Conservation (phyloP, 1,139 yeast genomes). For the Yamadazyma atmosphaerica region DNA sequence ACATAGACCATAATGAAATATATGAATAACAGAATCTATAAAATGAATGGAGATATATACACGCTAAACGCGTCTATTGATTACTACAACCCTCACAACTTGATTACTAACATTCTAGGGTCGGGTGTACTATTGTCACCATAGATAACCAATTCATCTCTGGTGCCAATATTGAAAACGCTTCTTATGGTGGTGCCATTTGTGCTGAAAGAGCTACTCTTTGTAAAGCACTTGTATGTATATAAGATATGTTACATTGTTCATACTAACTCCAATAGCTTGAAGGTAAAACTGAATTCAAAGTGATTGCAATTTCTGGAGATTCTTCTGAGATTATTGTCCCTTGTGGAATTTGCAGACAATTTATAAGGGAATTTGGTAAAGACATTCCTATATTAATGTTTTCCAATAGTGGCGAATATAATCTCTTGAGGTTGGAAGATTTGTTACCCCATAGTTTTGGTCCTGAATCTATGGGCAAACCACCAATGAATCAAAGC, state of each 20-base stretch:
- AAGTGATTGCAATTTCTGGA: slow-evolving; percentile 71
- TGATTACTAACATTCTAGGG: slow-evolving; percentile 46
- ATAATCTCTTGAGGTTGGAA: slow-evolving; percentile 36
- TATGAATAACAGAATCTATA: too few species aligned
- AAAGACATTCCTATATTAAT: slow-evolving; percentile 55
- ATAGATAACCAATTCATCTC: slow-evolving; percentile 45
- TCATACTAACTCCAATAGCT: slow-evolving; percentile 25
- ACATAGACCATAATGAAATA: too few species aligned
- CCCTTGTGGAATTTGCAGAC: slow-evolving; percentile 96
- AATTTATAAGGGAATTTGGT: slow-evolving; percentile 77
- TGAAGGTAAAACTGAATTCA: slow-evolving; percentile 46
- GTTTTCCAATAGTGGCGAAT: slow-evolving; percentile 56
- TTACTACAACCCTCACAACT: not conserved
- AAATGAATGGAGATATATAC: too few species aligned
- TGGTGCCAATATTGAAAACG: slow-evolving; percentile 94
- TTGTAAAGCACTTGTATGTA: slow-evolving; percentile 57
- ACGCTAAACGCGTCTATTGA: too few species aligned
- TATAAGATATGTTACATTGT: slow-evolving; percentile 3
- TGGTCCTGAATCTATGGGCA: slow-evolving; percentile 66
- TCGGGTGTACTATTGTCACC: slow-evolving; percentile 75
- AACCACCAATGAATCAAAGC: slow-evolving; percentile 1
- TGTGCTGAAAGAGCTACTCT: slow-evolving; percentile 92
- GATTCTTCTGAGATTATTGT: slow-evolving; percentile 62
- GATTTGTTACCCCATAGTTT: slow-evolving; percentile 80
- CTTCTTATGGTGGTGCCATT: slow-evolving; percentile 82